Percentiles rank a stretch among this genome's conserved stretches.
Conservation (phyloP, 2,329 filamentous ascomycete genomes). For the Byssoonygena ceratinophila region DNA sequence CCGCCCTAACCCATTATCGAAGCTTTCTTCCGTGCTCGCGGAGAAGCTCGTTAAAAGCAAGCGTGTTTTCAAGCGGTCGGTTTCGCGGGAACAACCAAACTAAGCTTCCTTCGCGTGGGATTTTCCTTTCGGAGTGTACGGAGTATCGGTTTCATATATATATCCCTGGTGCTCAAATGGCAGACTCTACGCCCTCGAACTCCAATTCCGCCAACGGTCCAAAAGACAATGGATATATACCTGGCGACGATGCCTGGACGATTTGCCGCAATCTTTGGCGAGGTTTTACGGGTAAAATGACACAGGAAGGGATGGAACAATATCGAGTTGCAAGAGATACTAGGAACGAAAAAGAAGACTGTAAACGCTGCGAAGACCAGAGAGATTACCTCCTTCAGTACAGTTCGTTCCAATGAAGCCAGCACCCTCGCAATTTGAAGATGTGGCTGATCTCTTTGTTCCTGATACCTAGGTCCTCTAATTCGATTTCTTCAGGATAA, state of each 20-base stretch:
- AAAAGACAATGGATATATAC: slow-evolving; percentile 29
- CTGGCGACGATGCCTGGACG: slow-evolving; percentile 35
- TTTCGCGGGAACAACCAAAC: too few species aligned
- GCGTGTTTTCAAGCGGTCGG: background rate
- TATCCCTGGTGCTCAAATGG: slow-evolving; percentile 20
- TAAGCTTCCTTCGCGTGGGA: too few species aligned
- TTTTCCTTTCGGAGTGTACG: too few species aligned
- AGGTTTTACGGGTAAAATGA: slow-evolving; percentile 64
- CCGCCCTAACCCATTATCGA: slow-evolving; percentile 1
- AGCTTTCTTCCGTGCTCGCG: background rate
- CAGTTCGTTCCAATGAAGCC: slow-evolving; percentile 37
- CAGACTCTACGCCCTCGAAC: slow-evolving; percentile 18
- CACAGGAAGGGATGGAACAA: slow-evolving; percentile 55
- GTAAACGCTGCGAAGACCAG: slow-evolving; percentile 66
- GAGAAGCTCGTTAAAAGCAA: background rate
- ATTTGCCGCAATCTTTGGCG: slow-evolving; percentile 79
- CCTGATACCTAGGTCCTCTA: slow-evolving; percentile 49
- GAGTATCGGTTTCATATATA: background rate
- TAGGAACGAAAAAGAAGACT: slow-evolving; percentile 66
- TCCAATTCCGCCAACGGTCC: slow-evolving; percentile 19
- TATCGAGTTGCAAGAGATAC: slow-evolving; percentile 70
- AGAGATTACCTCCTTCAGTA: slow-evolving; percentile 75
- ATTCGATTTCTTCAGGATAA: slow-evolving; percentile 80
- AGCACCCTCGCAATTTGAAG: too few species aligned
- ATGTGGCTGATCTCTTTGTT: background rate